Evolutionary conservation across 345 rosid genomes (phyloP).

Genomic region (Xanthoceras sorbifolium): DNA sequence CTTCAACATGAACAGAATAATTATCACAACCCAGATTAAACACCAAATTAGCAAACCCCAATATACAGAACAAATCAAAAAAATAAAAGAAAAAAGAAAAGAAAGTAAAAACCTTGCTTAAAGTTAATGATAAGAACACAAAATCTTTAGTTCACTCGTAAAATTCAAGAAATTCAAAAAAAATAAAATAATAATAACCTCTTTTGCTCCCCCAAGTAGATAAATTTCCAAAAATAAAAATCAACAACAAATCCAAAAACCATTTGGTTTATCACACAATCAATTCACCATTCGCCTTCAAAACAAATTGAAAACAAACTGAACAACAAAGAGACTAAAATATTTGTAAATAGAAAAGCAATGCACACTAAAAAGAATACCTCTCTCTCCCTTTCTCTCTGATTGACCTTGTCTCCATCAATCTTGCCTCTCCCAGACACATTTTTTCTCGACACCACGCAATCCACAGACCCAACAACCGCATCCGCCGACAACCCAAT

Average conservation of each 20-base stretch:
- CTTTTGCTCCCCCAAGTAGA: neutral
- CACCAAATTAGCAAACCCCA: neutral
- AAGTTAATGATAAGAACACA: neutral
- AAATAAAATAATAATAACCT: neutral
- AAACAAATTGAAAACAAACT: neutral
- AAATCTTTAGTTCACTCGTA: too few species aligned
- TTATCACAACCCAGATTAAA: constrained; percentile 10
- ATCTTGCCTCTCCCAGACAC: constrained; percentile 61
- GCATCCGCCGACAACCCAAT: constrained; percentile 81
- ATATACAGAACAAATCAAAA: too few species aligned
- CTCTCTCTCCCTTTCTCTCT: constrained; percentile 31
- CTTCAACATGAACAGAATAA: neutral
- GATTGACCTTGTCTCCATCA: constrained; percentile 53
- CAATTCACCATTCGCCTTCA: neutral
- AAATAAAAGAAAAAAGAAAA: neutral
- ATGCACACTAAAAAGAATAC: constrained; percentile 18
- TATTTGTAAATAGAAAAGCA: neutral
- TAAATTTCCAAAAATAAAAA: neutral
- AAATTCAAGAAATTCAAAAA: neutral
- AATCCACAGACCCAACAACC: constrained; percentile 65
- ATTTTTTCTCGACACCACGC: constrained; percentile 67
- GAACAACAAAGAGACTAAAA: neutral
- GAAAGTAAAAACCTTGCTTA: neutral
- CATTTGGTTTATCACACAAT: neutral
- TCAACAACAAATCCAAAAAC: neutral